Conservation (phyloP, 2,329 filamentous ascomycete genomes). For the Ceratocystis variospora region DNA sequence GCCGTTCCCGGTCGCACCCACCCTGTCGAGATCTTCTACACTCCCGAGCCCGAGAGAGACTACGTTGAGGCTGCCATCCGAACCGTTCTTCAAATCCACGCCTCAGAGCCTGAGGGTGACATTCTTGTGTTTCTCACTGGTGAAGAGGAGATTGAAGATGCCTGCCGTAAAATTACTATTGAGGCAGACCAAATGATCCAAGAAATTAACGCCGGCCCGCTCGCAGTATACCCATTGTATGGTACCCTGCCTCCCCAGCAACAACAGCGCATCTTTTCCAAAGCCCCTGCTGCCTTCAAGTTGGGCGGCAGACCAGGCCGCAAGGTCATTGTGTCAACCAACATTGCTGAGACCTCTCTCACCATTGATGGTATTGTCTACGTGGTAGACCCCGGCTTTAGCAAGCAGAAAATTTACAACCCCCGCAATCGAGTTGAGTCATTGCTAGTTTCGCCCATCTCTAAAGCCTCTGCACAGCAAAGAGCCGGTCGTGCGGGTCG, state of each 20-base stretch:
- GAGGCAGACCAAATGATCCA: conserved; percentile 85
- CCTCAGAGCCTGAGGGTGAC: conserved; percentile 81
- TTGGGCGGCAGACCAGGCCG: conserved; percentile 75
- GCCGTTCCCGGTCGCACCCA: conserved; percentile 91
- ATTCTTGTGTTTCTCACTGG: conserved; percentile 90
- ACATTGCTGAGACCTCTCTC: conserved; percentile 93
- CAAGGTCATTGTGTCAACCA: conserved; percentile 88
- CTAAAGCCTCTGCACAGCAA: conserved; percentile 93
- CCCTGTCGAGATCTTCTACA: conserved; percentile 97
- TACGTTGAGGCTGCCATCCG: conserved; percentile 92
- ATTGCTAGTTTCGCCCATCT: conserved; percentile 92
- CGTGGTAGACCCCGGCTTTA: conserved; percentile 97
- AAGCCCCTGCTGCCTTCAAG: conserved; percentile 58
- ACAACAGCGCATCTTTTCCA: conserved; percentile 91
- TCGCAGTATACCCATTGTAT: conserved; percentile 86
- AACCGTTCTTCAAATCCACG: conserved; percentile 93
- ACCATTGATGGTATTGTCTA: conserved; percentile 99
- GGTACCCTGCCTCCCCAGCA: conserved; percentile 82
- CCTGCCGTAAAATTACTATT: conserved; percentile 76
- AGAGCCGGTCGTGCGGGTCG: conserved; percentile 97
- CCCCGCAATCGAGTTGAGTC: conserved; percentile 93
- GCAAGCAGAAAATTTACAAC: conserved; percentile 99
- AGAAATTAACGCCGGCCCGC: conserved; percentile 79
- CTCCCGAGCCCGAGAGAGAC: conserved; percentile 85
- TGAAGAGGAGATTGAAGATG: conserved; percentile 97